phyloP scores from a whole-genome alignment of 2,329 filamentous ascomycete genomes.

The Trichoderma cornu-damae region DNA sequence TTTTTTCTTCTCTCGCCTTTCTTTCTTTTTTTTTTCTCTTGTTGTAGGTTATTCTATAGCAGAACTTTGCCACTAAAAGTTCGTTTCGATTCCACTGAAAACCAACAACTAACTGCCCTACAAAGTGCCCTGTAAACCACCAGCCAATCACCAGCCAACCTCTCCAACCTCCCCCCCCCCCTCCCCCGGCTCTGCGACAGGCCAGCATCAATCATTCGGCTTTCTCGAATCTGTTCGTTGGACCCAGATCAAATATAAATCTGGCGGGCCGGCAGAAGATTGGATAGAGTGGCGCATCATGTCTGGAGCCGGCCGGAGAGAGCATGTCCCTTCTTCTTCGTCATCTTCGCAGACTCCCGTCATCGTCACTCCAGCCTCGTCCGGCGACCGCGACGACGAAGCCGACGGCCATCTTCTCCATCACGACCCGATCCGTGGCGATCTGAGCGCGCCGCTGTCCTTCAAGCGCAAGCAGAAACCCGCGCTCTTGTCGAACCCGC shows the following conservation, averaged over 20 bases:
- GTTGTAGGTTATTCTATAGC: too few species aligned
- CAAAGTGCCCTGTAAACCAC: not conserved
- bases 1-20: too few species aligned
- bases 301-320: conserved; percentile 35
- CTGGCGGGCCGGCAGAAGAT: conserved; percentile 27
- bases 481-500: conserved; percentile 42
- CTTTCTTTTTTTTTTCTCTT: too few species aligned
- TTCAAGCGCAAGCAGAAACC: conserved; percentile 66
- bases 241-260: not conserved
- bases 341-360: conserved; percentile 31
- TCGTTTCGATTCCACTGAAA: too few species aligned
- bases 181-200: not conserved
- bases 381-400: conserved; percentile 33
- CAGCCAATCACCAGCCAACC: conserved; percentile 11
- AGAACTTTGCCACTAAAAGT: too few species aligned
- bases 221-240: not conserved
- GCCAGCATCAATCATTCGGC: not conserved
- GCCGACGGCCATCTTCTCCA: conserved; percentile 39
- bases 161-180: not conserved
- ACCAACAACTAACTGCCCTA: too few species aligned
- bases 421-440: conserved; percentile 52
- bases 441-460: conserved; percentile 51
- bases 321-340: conserved; percentile 35
- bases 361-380: conserved; percentile 25
- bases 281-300: conserved; percentile 37